Percentiles rank a stretch among this genome's conserved stretches.
phyloP scores from a whole-genome alignment of 305 asterid species.

The Fraxinus paxiana region DNA sequence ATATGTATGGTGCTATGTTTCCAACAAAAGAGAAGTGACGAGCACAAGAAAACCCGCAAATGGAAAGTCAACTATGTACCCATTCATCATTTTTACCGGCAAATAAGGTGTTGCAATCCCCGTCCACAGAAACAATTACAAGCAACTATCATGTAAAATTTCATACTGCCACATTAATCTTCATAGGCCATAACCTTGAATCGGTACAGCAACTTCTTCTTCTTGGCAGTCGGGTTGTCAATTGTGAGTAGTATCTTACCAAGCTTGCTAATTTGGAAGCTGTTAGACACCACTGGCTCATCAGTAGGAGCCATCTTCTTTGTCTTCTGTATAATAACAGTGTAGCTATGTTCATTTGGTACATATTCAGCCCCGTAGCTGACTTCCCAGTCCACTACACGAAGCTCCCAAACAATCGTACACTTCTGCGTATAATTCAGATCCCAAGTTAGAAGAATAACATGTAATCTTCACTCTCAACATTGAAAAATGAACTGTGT shows the following conservation, averaged over 20 bases:
- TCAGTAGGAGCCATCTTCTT: constrained; percentile 61
- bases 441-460: not conserved
- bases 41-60: not conserved
- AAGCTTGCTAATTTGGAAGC: constrained; percentile 57
- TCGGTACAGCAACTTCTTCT: constrained; percentile 75
- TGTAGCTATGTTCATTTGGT: constrained; percentile 58
- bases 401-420: constrained; percentile 78
- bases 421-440: constrained; percentile 51
- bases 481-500: not conserved
- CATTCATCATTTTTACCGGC: not conserved
- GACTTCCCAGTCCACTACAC: constrained; percentile 90
- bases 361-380: constrained; percentile 75
- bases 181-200: constrained; percentile 56
- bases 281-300: constrained; percentile 59
- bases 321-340: constrained; percentile 62
- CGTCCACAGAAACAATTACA: not conserved
- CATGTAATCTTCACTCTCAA: not conserved
- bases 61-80: not conserved
- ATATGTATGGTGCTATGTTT: not conserved
- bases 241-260: constrained; percentile 75
- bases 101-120: not conserved
- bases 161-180: constrained; percentile 19
- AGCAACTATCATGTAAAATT: not conserved
- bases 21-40: not conserved
- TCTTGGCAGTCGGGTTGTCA: constrained; percentile 73